phyloP scores from a whole-genome alignment of 2,329 filamentous ascomycete species.

The Epichloe hybrida region DNA sequence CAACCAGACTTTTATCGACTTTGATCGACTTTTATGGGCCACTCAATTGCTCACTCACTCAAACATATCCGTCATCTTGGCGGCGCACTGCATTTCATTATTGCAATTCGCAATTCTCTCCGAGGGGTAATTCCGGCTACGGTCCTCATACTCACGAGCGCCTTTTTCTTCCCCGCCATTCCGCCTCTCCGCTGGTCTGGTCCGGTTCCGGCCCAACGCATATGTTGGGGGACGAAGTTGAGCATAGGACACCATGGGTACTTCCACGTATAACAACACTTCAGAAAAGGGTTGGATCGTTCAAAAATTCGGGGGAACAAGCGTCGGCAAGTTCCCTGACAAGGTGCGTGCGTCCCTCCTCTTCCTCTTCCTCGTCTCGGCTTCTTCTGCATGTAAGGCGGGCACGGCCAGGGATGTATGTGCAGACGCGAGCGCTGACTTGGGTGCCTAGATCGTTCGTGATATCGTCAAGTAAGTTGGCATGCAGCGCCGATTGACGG shows the following conservation, averaged over 20 bases:
- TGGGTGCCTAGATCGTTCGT: constrained; percentile 23
- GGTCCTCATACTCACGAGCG: not conserved
- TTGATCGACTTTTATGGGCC: not conserved
- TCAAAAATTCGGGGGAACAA: constrained; percentile 95
- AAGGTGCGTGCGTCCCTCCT: constrained; percentile 32
- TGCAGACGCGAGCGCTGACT: constrained; percentile 2
- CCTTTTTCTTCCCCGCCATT: not conserved
- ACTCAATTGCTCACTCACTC: constrained; percentile 1
- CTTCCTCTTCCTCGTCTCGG: not conserved
- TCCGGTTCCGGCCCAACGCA: constrained; percentile 1
- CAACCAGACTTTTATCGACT: not conserved
- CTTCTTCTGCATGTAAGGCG: not conserved
- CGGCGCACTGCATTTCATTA: not conserved
- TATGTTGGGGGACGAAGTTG: not conserved
- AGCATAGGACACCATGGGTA: constrained; percentile 16
- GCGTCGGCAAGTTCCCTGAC: constrained; percentile 82
- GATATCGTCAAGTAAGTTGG: constrained; percentile 28
- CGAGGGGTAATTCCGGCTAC: not conserved
- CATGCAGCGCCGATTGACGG: not conserved
- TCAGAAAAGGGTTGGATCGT: constrained; percentile 57
- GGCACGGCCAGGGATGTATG: not conserved
- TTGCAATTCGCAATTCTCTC: not conserved
- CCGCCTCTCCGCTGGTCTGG: not conserved
- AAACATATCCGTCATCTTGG: not conserved
- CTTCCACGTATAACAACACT: constrained; percentile 21